Evolutionary conservation across 2,329 filamentous ascomycete species (phyloP).

Genomic region (Whalleya microplaca): DNA sequence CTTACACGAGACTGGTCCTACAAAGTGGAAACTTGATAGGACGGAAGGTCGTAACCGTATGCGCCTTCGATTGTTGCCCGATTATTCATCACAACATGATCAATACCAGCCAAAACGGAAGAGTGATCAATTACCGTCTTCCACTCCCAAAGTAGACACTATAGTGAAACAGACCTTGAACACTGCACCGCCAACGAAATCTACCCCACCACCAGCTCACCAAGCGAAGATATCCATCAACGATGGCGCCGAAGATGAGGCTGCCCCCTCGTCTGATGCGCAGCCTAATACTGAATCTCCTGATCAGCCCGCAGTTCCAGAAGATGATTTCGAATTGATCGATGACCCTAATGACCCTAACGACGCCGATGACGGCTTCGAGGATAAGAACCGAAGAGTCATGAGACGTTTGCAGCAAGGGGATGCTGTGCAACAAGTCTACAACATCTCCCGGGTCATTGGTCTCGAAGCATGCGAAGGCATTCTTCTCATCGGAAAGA

Average conservation of each 20-base stretch:
- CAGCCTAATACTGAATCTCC: conserved; percentile 33
- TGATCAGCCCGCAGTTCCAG: conserved; percentile 50
- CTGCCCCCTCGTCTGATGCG: conserved; percentile 23
- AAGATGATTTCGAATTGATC: conserved; percentile 95
- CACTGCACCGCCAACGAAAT: conserved; percentile 23
- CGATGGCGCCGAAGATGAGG: conserved; percentile 25
- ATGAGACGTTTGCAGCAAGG: conserved; percentile 91
- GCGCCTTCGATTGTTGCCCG: conserved; percentile 84
- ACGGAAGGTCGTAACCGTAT: conserved; percentile 96
- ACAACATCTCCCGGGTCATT: conserved; percentile 92
- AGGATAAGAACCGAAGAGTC: conserved; percentile 98
- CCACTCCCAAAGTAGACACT: conserved; percentile 39
- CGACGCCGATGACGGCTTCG: conserved; percentile 75
- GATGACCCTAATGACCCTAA: conserved; percentile 87
- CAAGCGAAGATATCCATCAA: conserved; percentile 24
- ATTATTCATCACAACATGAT: conserved; percentile 68
- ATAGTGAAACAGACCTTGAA: conserved; percentile 12
- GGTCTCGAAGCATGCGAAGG: conserved; percentile 94
- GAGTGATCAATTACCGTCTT: conserved; percentile 45
- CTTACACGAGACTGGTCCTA: conserved; percentile 65
- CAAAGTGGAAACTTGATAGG: conserved; percentile 91
- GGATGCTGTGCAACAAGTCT: conserved; percentile 90
- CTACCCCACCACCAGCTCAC: conserved; percentile 22
- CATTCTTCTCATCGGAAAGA: conserved; percentile 89
- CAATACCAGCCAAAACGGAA: conserved; percentile 86